Conservation (phyloP, 306 rosid genomes). For the Sphenostylis stenocarpa region DNA sequence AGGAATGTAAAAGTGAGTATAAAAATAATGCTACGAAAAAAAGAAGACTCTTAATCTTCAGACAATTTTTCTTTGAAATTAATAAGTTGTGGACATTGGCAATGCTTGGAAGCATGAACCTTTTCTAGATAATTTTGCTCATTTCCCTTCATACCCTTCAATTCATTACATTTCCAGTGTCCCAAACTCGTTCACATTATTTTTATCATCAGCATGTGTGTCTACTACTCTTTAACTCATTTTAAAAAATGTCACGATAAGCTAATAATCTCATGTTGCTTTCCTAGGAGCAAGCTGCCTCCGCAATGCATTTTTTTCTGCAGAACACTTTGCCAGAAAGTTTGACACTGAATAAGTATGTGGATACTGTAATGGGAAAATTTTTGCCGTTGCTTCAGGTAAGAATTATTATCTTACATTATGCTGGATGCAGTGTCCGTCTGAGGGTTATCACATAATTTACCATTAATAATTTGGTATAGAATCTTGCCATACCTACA, state of each 20-base stretch:
- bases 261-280: not conserved
- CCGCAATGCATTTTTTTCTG: slow-evolving; percentile 44
- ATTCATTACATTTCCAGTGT: not conserved
- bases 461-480: not conserved
- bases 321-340: slow-evolving; percentile 52
- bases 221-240: not conserved
- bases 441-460: slow-evolving; percentile 1
- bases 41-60: not conserved
- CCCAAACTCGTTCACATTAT: not conserved
- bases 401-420: not conserved
- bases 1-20: not conserved
- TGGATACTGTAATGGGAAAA: slow-evolving; percentile 21
- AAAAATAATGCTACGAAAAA: not conserved
- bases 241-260: not conserved
- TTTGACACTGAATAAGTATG: slow-evolving; percentile 7
- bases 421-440: slow-evolving; percentile 19
- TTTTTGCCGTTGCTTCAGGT: slow-evolving; percentile 41
- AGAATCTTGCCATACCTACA: not conserved
- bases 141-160: not conserved
- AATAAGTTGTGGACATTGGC: not conserved
- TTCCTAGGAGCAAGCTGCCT: slow-evolving; percentile 45
- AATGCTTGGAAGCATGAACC: not conserved
- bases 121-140: not conserved
- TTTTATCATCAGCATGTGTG: not conserved
- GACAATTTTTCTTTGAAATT: not conserved